Base-by-base conservation (phyloP, 2,329 filamentous ascomycete species). In the Coniosporium tulheliwenetii region DNA sequence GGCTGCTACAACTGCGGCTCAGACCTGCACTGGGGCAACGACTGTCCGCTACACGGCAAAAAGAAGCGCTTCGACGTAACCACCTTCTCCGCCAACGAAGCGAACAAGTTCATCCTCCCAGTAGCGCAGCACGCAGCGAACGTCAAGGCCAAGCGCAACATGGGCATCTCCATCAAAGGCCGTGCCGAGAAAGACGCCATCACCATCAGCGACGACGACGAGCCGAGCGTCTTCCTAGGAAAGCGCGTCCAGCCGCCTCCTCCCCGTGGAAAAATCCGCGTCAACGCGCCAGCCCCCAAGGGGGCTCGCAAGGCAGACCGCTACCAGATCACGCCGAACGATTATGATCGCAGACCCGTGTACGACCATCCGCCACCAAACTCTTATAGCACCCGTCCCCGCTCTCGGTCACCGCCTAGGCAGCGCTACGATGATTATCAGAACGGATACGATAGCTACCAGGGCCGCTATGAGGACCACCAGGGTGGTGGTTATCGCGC, bases 1-100 rank as follows among this genome's bases (percentile, higher is more conserved):
- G 70, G 64, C 40, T 80, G 77, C 55, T 75, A 73, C 43, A 55
- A 53, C 31, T 81, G 77, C 49, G 76, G 74, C 19, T 54, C 53
- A 10, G 50, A 59, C 26, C 64, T 64, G 5, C 77, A 81, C 52
- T 79, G 69, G 50, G 70, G 71, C 1, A 62, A 66, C 10, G 74
- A 77, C 41, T 81, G 77, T 37, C 45, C 39, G 10, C 35, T 41
- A 26, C 36, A 33, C 30, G 19, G 19, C 19, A 35, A 15, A 8
- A 39, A 39, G 13, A 31, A 30, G 14, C 39, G 8, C n/a, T 12
- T 37, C 31, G 19, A 16, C 26, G 14, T 16, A 8, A 39, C 41
- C 30, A 39, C 39, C 14, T 47, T 45, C 16, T 47, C 45, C 8
- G 40, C 39, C 9, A 47, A 44, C 15, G 37, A 45, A 30, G 45